These are phyloP conservation scores for Aulographum hederae DNA, from an alignment of 2,329 filamentous ascomycete species.

Conservation along the genomic window DNA sequence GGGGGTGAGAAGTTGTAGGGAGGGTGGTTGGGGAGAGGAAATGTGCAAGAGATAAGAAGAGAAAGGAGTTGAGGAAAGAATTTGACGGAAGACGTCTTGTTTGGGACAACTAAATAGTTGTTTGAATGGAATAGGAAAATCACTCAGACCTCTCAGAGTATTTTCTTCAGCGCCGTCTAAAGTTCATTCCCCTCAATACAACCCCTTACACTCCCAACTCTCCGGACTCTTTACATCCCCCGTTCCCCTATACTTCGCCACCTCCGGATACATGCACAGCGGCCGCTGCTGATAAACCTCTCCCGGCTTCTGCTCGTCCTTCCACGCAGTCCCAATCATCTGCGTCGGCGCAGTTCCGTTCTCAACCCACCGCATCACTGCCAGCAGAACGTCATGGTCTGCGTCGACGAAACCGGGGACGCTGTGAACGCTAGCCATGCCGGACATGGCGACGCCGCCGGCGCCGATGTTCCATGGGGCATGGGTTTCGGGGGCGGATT, in stretches of 20 bases:
- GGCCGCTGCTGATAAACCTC: background rate
- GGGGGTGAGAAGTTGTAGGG: too few relatives aligned
- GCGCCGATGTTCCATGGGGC: too few relatives aligned
- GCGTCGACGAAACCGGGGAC: background rate
- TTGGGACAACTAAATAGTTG: too few relatives aligned
- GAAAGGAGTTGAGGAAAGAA: background rate
- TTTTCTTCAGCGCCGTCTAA: background rate
- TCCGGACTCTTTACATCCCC: background rate
- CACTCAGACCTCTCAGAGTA: too few relatives aligned
- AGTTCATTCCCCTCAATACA: background rate
- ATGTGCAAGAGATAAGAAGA: constrained; percentile 4
- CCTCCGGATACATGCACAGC: background rate
- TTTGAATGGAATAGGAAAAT: too few relatives aligned
- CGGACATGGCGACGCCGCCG: too few relatives aligned
- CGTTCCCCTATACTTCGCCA: background rate
- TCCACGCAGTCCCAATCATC: background rate
- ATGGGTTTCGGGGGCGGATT: too few relatives aligned
- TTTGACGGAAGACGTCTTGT: too few relatives aligned
- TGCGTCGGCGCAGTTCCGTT: constrained; percentile 1
- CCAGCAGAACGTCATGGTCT: background rate
- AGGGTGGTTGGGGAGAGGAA: constrained; percentile 5
- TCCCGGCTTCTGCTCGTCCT: background rate
- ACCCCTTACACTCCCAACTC: background rate
- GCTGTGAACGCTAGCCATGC: background rate
- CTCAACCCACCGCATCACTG: constrained; percentile 3